Evolutionary conservation across 2,329 filamentous ascomycete genomes (phyloP), one percentile per base, ranked within the genome.

Genomic region (Aspergillus amoenus): DNA sequence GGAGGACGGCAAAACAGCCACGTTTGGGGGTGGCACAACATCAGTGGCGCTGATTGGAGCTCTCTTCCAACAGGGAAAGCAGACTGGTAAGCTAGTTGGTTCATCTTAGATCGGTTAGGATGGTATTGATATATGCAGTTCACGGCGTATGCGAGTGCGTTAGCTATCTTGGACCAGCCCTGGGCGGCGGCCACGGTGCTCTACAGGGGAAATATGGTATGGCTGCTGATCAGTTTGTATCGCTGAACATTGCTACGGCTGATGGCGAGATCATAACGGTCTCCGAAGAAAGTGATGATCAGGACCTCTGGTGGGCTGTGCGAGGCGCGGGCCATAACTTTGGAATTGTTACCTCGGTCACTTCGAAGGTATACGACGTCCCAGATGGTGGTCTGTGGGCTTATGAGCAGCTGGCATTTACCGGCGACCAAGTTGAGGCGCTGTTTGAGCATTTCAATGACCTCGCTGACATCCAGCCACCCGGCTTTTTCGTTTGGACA

Each of bases 141-240:
- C 80, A 79, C 21, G 80, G 80, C 32, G 76, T 74, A 13, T 85
- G 82, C 63, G 81, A 83, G 66, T 84, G 82, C 59, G 75, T 77
- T 12, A 74, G 79, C 43, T 65, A 74, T 44, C 61, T 81, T 3
- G 80, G 79, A 0, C 81, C 81, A 0, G 81, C 72, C 0, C 76
- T 87, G 0, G 84, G 84, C 4, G 84, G 84, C 52, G 83, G 84
- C 8, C 79, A 84, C 66, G 82, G 83, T 30, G 76, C 76, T 68
- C 75, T 83, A 8, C 79, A 84, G 64, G 82, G 83, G 1, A 76
- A 73, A 18, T 70, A 84, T 58, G 83, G 83, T 1, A 74, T 86
- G 2, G 70, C 82, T 2, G 68, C 78, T 0, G 84, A 86, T 58
- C 78, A 85, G 46, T 76, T 84, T 42, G 54, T 83, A 9, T 80